Conservation (phyloP, 2,329 filamentous ascomycete genomes). For the Juglanconis oblonga region DNA sequence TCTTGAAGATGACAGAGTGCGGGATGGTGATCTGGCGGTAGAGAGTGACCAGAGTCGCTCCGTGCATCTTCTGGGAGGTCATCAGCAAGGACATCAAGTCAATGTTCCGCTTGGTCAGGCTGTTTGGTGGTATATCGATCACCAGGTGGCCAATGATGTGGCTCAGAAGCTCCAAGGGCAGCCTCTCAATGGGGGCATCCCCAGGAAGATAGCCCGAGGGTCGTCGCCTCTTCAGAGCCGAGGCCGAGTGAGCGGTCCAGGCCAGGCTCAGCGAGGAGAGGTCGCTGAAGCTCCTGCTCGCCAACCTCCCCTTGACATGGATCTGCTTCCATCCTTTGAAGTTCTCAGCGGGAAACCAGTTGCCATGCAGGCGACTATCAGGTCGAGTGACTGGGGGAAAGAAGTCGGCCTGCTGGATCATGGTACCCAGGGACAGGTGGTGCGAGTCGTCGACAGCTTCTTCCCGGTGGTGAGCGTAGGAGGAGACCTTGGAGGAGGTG, state of each 20-base stretch:
- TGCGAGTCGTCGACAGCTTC: slow-evolving; percentile 50
- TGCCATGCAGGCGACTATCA: slow-evolving; percentile 54
- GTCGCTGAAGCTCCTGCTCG: slow-evolving; percentile 61
- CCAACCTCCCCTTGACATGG: slow-evolving; percentile 54
- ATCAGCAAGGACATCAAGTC: slow-evolving; percentile 74
- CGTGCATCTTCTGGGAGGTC: slow-evolving; percentile 72
- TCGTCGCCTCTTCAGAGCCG: slow-evolving; percentile 18
- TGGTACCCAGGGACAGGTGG: slow-evolving; percentile 37
- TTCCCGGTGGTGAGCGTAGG: slow-evolving; percentile 48
- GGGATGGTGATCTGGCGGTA: slow-evolving; percentile 80
- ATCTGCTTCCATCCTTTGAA: slow-evolving; percentile 64
- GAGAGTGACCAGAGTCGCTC: slow-evolving; percentile 69
- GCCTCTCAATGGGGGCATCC: slow-evolving; percentile 58
- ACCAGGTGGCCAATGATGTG: slow-evolving; percentile 73
- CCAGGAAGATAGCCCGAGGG: slow-evolving; percentile 34
- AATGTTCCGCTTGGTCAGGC: slow-evolving; percentile 71
- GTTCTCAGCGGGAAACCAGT: slow-evolving; percentile 55
- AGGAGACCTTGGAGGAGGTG: slow-evolving; percentile 60
- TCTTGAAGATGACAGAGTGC: slow-evolving; percentile 79
- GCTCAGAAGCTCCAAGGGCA: slow-evolving; percentile 69
- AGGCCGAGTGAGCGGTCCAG: slow-evolving; percentile 42
- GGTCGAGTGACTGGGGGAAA: slow-evolving; percentile 53
- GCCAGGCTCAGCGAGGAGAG: slow-evolving; percentile 53
- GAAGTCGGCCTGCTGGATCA: slow-evolving; percentile 44
- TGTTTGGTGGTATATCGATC: slow-evolving; percentile 71